These are phyloP conservation scores for Hypoxylon lenormandii DNA, from an alignment of 495 filamentous ascomycete species.

Conservation along the genomic window DNA sequence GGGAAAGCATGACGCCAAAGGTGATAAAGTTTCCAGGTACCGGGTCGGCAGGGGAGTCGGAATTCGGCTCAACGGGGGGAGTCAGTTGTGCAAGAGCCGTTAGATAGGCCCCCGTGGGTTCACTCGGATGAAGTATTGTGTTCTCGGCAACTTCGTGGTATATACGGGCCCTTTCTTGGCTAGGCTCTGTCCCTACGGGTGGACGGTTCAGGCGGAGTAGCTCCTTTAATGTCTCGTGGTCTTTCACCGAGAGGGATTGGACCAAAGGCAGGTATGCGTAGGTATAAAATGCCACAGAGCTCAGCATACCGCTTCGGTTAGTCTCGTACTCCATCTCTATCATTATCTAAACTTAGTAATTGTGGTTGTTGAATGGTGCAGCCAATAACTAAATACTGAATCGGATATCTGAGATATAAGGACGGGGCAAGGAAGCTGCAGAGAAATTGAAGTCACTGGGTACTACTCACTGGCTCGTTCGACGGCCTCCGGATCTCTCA, in stretches of 20 bases:
- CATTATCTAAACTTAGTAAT: not conserved
- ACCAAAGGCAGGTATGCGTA: conserved; percentile 30
- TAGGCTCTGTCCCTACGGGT: not conserved
- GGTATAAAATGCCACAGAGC: conserved; percentile 8
- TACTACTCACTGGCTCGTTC: conserved; percentile 1
- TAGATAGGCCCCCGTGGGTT: conserved; percentile 23
- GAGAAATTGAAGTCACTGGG: not conserved
- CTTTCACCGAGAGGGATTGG: not conserved
- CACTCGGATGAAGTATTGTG: conserved; percentile 13
- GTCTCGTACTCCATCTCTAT: conserved; percentile 13
- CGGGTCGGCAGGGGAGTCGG: not conserved
- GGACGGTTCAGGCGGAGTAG: conserved; percentile 10
- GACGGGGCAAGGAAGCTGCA: not conserved
- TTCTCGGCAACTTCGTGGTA: conserved; percentile 25
- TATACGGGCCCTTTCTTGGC: not conserved
- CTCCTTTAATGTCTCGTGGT: not conserved
- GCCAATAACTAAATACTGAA: no score
- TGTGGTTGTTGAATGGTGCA: no score
- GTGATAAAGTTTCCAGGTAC: conserved; percentile 56
- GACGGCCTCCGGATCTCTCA: conserved; percentile 15
- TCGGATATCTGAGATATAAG: not conserved
- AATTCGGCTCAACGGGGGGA: not conserved
- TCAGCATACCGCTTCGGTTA: conserved; percentile 18
- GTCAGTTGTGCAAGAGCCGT: not conserved
- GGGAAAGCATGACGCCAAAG: conserved; percentile 56